phyloP scores from a whole-genome alignment of 176 grass and related monocot genomes.

The Avena sativa region DNA sequence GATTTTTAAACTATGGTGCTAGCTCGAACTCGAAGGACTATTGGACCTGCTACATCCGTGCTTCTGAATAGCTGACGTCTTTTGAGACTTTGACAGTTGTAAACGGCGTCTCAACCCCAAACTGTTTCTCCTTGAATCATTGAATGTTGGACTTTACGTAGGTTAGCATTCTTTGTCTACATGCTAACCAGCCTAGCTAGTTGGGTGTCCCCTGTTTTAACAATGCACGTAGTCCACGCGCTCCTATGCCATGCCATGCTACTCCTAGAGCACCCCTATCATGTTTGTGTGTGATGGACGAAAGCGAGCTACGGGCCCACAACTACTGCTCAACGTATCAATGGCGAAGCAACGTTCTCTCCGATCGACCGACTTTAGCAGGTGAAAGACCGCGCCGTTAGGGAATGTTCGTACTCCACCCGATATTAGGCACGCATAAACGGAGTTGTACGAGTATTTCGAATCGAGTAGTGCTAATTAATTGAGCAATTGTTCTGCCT shows the following conservation, averaged over 20 bases:
- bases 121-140: neutral
- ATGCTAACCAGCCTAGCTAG: neutral
- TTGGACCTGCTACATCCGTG: too few relatives aligned
- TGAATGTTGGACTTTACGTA: neutral
- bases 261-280: neutral
- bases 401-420: too few relatives aligned
- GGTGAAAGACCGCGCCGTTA: neutral
- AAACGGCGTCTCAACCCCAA: neutral
- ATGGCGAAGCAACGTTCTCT: neutral
- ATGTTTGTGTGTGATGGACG: conserved; percentile 23
- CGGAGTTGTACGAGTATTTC: neutral
- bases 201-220: neutral
- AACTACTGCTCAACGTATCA: neutral
- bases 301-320: neutral
- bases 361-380: neutral
- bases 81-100: neutral
- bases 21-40: too few relatives aligned
- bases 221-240: neutral
- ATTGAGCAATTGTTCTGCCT: neutral
- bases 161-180: neutral
- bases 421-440: too few relatives aligned
- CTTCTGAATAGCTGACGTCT: neutral
- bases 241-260: too few relatives aligned
- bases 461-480: neutral
- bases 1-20: too few relatives aligned